A percentile compares a stretch with the other conserved stretches of the same genome.
Evolutionary conservation across 495 filamentous ascomycete species (phyloP).

Genomic region (Neurospora sublineolata): DNA sequence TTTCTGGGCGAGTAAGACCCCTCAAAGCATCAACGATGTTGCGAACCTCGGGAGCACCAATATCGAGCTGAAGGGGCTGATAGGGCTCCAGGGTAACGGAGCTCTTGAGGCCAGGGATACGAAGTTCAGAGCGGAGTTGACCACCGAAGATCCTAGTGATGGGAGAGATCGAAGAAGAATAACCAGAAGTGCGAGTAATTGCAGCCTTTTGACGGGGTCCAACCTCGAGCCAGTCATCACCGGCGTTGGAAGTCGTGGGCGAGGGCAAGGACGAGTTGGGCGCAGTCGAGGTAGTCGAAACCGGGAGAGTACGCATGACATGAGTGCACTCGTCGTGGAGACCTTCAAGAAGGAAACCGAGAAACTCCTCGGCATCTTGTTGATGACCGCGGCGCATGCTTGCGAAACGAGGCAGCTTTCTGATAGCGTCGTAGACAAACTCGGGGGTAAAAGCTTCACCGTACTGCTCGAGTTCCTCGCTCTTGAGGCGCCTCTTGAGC

Average conservation of each 20-base stretch:
- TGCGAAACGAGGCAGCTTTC: conserved; percentile 73
- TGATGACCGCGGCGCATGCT: conserved; percentile 94
- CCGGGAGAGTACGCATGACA: conserved; percentile 48
- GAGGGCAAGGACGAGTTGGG: conserved; percentile 27
- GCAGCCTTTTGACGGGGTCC: conserved; percentile 81
- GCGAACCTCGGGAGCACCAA: conserved; percentile 68
- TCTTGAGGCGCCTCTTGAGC: conserved; percentile 61
- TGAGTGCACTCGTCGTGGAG: conserved; percentile 85
- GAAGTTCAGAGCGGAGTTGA: conserved; percentile 79
- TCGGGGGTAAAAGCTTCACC: conserved; percentile 88
- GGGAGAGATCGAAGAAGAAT: conserved; percentile 60
- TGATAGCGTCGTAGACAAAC: conserved; percentile 89
- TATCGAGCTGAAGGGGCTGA: conserved; percentile 89
- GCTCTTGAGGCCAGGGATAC: conserved; percentile 72
- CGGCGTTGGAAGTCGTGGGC: conserved; percentile 25
- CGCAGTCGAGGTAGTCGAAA: conserved; percentile 30
- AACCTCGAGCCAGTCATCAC: conserved; percentile 81
- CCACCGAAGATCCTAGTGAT: conserved; percentile 93
- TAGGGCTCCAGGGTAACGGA: conserved; percentile 90
- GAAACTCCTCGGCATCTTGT: conserved; percentile 95
- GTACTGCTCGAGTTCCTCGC: conserved; percentile 74
- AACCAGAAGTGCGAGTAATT: conserved; percentile 78
- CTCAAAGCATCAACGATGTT: conserved; percentile 89
- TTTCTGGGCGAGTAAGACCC: conserved; percentile 70
- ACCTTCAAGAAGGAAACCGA: conserved; percentile 85